These are phyloP conservation scores for Vaccinium darrowii DNA, from an alignment of 148 eudicot species.

Conservation along the genomic window DNA sequence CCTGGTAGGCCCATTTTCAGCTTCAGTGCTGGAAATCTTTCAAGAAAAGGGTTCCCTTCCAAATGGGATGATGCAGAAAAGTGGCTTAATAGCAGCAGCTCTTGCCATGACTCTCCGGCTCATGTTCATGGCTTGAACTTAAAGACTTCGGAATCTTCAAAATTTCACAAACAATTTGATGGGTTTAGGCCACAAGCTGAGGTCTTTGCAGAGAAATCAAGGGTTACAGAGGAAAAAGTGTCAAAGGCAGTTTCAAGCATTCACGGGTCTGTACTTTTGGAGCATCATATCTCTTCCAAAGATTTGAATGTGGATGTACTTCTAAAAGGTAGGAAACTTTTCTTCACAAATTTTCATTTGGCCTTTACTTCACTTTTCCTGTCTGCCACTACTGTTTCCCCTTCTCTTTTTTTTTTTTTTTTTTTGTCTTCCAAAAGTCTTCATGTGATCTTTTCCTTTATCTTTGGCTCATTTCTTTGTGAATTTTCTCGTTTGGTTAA, in stretches of 20 bases:
- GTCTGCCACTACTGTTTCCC: slow-evolving; percentile 14
- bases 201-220: slow-evolving; percentile 54
- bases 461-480: not conserved
- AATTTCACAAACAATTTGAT: slow-evolving; percentile 29
- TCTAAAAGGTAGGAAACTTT: slow-evolving; percentile 56
- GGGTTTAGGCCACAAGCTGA: slow-evolving; percentile 32
- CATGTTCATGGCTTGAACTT: slow-evolving; percentile 26
- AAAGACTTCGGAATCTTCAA: slow-evolving; percentile 17
- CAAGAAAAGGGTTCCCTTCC: slow-evolving; percentile 71
- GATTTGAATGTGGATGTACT: slow-evolving; percentile 61
- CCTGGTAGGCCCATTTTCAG: slow-evolving; percentile 79
- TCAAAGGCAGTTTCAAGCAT: slow-evolving; percentile 28
- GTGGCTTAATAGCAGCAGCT: slow-evolving; percentile 50
- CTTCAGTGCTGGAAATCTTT: slow-evolving; percentile 45
- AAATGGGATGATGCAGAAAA: slow-evolving; percentile 95
- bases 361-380: not conserved
- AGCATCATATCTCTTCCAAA: slow-evolving; percentile 31
- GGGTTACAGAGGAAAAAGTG: slow-evolving; percentile 45
- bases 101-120: slow-evolving; percentile 70
- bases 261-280: slow-evolving; percentile 31
- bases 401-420: slow-evolving; percentile 8
- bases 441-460: not conserved
- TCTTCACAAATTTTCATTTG: slow-evolving; percentile 13
- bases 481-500: slow-evolving; percentile 2
- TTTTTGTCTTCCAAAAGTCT: slow-evolving; percentile 7